A percentile compares a stretch with the other conserved stretches of the same genome.
phyloP scores from a whole-genome alignment of 2,329 filamentous ascomycete species.

The Plectosphaerella cucumerina region DNA sequence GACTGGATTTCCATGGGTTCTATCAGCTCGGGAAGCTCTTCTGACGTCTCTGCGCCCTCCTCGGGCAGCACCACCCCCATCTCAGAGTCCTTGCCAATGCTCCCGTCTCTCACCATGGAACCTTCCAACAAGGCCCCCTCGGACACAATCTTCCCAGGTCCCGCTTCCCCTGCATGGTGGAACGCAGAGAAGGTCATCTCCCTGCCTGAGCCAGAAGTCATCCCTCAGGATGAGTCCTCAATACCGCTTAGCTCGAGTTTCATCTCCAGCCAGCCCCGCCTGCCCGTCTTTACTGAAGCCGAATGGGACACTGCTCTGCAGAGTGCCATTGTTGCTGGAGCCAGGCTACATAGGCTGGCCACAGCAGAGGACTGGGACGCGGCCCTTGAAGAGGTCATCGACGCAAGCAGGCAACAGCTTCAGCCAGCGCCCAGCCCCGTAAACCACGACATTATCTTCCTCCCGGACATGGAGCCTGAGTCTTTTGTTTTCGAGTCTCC shows the following conservation, averaged over 20 bases:
- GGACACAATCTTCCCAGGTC: not conserved
- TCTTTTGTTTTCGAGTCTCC: not conserved
- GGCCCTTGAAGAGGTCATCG: slow-evolving; percentile 31
- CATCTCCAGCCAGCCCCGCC: not conserved
- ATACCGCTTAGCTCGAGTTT: not conserved
- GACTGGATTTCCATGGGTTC: slow-evolving; percentile 15
- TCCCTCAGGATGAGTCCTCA: not conserved
- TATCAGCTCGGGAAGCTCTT: not conserved
- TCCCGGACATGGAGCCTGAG: not conserved
- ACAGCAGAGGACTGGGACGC: slow-evolving; percentile 29
- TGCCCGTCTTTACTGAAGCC: slow-evolving; percentile 2
- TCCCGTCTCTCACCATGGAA: not conserved
- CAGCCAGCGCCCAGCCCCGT: too few species aligned
- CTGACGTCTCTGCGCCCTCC: not conserved
- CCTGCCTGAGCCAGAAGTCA: too few species aligned
- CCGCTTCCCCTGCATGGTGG: slow-evolving; percentile 8
- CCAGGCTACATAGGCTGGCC: slow-evolving; percentile 2
- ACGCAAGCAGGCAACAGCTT: slow-evolving; percentile 20
- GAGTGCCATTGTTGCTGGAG: slow-evolving; percentile 4
- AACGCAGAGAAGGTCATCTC: not conserved
- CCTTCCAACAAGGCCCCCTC: not conserved
- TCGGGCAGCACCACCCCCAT: slow-evolving; percentile 4
- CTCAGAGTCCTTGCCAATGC: not conserved
- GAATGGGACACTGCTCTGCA: slow-evolving; percentile 12
- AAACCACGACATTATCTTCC: too few species aligned